Evolutionary conservation across 371 early-diverging fungal species (phyloP), one percentile per base, ranked within the genome.

Genomic region (Smittium culicis): DNA sequence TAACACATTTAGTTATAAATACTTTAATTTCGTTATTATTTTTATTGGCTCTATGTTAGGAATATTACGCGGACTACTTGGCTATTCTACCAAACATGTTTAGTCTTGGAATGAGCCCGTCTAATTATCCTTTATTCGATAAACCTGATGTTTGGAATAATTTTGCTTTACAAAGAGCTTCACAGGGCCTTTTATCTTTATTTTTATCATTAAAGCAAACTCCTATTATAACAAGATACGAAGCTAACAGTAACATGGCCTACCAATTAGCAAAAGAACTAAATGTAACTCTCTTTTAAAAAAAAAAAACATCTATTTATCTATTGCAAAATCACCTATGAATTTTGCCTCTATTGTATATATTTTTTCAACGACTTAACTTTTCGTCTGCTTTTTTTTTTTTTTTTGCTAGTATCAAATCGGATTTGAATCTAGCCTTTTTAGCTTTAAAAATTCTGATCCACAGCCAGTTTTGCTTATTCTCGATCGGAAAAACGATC

Each of bases 401-500:
- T 11, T 45, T 11, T 11, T 11, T 11, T 45, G 45, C 5, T 45
- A 45, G 45, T 45, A 45, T 20, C 45, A 45, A 45, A 45, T 45
- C 45, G 45, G 45, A 45, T 45, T 45, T 45, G 45, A 45, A 45
- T 45, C 45, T 45, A 45, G 45, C 20, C 20, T 45, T 5, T 45
- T 45, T 45, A 45, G 45, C 45, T 45, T 45, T 20, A 69, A 88
- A 88, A 77, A 81, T 62, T 77, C 88, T 11, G 92, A 90, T 70
- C 88, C 90, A 28, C 85, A 93, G 0, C 93, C 94, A 20, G 81
- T 92, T 35, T 76, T 99, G 8, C 73, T 99, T 30, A 83, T 99
- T 30, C 74, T 99, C 35, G 98, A 99, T 73, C 86, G 99, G 62
- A 80, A 89, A 32, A 91, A 93, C 72, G 99, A 99, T 74, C 93